phyloP scores from a whole-genome alignment of 768 basidiomycete species.

The Pilatotrama ljubarskyi region DNA sequence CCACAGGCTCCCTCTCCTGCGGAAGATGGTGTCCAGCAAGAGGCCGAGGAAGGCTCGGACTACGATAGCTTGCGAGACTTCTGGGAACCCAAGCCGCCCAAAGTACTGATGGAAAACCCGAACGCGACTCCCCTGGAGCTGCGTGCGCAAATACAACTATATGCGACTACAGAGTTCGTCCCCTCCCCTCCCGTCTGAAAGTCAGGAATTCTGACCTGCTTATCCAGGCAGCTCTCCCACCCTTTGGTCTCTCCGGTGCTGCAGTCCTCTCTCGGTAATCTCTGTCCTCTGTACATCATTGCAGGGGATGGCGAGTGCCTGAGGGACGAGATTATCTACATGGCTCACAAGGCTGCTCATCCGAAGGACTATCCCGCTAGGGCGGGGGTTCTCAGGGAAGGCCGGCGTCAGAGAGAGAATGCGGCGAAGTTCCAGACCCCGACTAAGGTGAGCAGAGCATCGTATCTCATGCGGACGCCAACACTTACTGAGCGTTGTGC shows the following conservation, averaged over 20 bases:
- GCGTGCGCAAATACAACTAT: slow-evolving; percentile 72
- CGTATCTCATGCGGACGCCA: slow-evolving; percentile 24
- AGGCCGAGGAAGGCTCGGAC: slow-evolving; percentile 8
- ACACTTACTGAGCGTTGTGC: slow-evolving; percentile 59
- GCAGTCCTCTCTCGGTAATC: slow-evolving; percentile 70
- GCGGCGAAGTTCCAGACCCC: slow-evolving; percentile 49
- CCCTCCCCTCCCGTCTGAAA: too few species aligned
- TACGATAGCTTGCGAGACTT: slow-evolving; percentile 28
- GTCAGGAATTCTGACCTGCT: too few species aligned
- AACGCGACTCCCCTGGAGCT: slow-evolving; percentile 47
- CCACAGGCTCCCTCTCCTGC: not conserved
- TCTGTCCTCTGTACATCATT: slow-evolving; percentile 74
- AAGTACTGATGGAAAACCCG: slow-evolving; percentile 53
- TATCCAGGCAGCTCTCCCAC: slow-evolving; percentile 54
- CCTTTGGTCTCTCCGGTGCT: slow-evolving; percentile 74
- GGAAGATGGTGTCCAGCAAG: not conserved
- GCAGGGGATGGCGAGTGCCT: slow-evolving; percentile 75
- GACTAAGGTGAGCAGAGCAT: slow-evolving; percentile 43
- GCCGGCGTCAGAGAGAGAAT: slow-evolving; percentile 51
- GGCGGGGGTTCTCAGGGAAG: slow-evolving; percentile 48
- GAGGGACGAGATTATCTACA: slow-evolving; percentile 74
- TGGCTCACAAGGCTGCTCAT: slow-evolving; percentile 79
- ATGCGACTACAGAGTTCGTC: slow-evolving; percentile 69
- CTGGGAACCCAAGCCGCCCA: slow-evolving; percentile 58
- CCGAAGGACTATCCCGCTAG: slow-evolving; percentile 65